phyloP scores from a whole-genome alignment of 495 filamentous ascomycete species.

The Lophiotrema nucula region DNA sequence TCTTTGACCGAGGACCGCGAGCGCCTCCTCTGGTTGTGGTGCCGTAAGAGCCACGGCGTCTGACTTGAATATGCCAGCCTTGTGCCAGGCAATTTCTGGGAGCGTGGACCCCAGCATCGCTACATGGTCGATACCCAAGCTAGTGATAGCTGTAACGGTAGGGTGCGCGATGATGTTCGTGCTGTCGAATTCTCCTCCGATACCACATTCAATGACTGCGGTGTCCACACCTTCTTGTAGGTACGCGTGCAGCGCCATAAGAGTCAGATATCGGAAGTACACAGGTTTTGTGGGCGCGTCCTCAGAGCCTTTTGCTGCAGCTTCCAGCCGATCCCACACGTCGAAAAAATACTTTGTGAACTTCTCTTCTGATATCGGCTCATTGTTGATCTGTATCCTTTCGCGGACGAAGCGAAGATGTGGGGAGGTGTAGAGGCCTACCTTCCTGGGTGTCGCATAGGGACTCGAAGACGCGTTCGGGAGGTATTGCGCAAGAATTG shows the following conservation, averaged over 20 bases:
- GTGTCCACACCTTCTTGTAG: constrained; percentile 74
- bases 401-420: constrained; percentile 86
- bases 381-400: constrained; percentile 78
- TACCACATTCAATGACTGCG: constrained; percentile 87
- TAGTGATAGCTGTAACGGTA: constrained; percentile 72
- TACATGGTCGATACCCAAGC: constrained; percentile 87
- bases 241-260: constrained; percentile 89
- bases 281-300: constrained; percentile 64
- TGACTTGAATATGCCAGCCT: constrained; percentile 85
- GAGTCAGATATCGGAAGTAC: constrained; percentile 86
- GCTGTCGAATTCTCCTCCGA: constrained; percentile 89
- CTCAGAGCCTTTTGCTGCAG: constrained; percentile 49
- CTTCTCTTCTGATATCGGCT: constrained; percentile 67
- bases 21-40: constrained; percentile 64
- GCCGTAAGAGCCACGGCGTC: constrained; percentile 70
- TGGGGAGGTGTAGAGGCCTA: constrained; percentile 86
- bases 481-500: constrained; percentile 60
- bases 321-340: constrained; percentile 75
- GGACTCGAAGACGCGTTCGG: constrained; percentile 37
- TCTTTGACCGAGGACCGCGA: constrained; percentile 66
- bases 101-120: constrained; percentile 76
- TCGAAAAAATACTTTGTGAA: constrained; percentile 89
- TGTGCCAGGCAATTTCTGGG: constrained; percentile 95
- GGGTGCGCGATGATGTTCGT: constrained; percentile 86
- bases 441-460: constrained; percentile 47